Conservation (phyloP, 2,329 filamentous ascomycete genomes). For the Plectosphaerella sp. region DNA sequence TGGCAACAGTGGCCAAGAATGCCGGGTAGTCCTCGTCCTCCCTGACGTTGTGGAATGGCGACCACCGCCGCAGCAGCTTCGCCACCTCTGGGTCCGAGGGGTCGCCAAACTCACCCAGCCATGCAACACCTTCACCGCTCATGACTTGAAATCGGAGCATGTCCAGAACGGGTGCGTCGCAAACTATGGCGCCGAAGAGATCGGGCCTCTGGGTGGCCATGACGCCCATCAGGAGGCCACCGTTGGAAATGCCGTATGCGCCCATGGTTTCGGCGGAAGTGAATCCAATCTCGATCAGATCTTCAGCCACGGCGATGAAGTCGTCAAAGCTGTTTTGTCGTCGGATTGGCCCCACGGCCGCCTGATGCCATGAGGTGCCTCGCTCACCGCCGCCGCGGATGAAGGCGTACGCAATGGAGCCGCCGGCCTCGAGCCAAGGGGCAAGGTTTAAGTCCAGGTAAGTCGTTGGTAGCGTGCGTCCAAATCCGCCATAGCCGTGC, state of each 20-base stretch:
- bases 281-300: not conserved
- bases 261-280: not conserved
- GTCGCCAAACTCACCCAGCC: not conserved
- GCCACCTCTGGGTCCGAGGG: not conserved
- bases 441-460: not conserved
- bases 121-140: not conserved
- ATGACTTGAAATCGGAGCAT: not conserved
- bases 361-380: not conserved
- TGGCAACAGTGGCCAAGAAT: not conserved
- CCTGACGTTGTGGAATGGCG: not conserved
- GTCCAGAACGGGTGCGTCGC: not conserved
- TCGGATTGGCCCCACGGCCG: not conserved
- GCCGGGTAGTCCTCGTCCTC: not conserved
- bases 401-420: not conserved
- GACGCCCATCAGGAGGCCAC: not conserved
- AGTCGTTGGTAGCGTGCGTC: not conserved
- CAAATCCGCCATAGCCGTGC: conserved; percentile 1
- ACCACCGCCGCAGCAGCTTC: not conserved
- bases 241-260: not conserved
- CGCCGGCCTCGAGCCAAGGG: conserved; percentile 1
- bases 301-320: not conserved
- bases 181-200: conserved; percentile 1
- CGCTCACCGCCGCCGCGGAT: conserved; percentile 3
- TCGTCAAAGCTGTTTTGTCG: not conserved
- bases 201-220: conserved; percentile 1